Evolutionary conservation across 2,329 filamentous ascomycete species (phyloP).

Genomic region (Basipetospora chlamydospora): DNA sequence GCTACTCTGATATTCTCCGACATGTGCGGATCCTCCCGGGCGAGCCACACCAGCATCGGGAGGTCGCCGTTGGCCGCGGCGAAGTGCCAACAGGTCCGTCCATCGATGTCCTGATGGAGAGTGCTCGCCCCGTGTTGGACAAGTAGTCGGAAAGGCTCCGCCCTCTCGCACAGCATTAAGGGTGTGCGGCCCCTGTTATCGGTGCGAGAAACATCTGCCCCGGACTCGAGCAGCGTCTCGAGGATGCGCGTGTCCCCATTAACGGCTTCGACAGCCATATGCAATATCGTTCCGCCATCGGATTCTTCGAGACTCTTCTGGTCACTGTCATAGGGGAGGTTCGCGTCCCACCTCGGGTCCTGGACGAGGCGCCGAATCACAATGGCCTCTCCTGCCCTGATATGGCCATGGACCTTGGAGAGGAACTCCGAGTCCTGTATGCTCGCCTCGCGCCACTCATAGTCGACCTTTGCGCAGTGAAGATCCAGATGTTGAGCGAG

Average conservation of each 20-base stretch:
- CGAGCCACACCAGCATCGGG: constrained; percentile 16
- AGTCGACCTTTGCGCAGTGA: not conserved
- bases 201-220: not conserved
- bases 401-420: not conserved
- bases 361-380: not conserved
- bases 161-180: constrained; percentile 2
- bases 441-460: not conserved
- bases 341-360: constrained; percentile 2
- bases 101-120: constrained; percentile 7
- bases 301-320: not conserved
- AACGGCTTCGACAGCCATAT: constrained; percentile 1
- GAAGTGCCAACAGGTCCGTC: constrained; percentile 23
- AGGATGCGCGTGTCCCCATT: not conserved
- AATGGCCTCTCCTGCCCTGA: not conserved
- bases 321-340: not conserved
- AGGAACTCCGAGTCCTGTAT: not conserved
- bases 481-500: not conserved
- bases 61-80: constrained; percentile 19
- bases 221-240: not conserved
- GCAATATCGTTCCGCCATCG: constrained; percentile 1
- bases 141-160: not conserved
- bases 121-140: constrained; percentile 1
- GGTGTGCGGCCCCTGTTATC: constrained; percentile 1
- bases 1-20: constrained; percentile 13
- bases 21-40: constrained; percentile 15